Percentiles rank a stretch among this genome's conserved stretches.
phyloP scores from a whole-genome alignment of 768 basidiomycete species.

The Suillus cothurnatus region DNA sequence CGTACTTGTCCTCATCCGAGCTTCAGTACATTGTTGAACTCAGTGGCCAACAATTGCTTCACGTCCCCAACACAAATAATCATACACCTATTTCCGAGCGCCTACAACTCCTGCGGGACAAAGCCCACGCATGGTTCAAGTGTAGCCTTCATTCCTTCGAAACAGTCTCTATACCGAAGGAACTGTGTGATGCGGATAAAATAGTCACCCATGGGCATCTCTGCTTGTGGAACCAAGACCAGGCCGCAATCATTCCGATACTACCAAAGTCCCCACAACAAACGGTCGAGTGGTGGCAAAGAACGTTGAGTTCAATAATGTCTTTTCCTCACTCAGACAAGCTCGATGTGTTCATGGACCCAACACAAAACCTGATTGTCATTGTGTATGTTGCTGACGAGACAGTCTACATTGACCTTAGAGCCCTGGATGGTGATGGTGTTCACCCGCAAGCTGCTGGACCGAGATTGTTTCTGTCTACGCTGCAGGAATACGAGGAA shows the following conservation, averaged over 20 bases:
- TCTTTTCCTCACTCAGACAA: not conserved
- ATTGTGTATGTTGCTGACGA: not conserved
- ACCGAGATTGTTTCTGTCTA: not conserved
- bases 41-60: not conserved
- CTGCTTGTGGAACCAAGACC: not conserved
- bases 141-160: not conserved
- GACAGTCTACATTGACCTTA: not conserved
- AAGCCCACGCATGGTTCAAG: not conserved
- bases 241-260: not conserved
- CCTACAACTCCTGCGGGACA: not conserved
- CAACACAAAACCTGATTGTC: not conserved
- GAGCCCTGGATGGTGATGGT: not conserved
- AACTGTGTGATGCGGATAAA: not conserved
- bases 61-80: not conserved
- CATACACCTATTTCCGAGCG: not conserved
- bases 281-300: not conserved
- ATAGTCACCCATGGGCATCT: not conserved
- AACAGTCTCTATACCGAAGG: not conserved
- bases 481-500: not conserved
- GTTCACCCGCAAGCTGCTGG: not conserved
- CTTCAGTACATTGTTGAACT: not conserved
- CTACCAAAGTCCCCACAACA: not conserved
- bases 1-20: not conserved
- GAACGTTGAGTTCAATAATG: not conserved
- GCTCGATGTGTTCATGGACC: not conserved